Evolutionary conservation across 148 eudicot genomes (phyloP), one percentile per base, ranked within the genome.

Genomic region (Amaranthus cruentus): DNA sequence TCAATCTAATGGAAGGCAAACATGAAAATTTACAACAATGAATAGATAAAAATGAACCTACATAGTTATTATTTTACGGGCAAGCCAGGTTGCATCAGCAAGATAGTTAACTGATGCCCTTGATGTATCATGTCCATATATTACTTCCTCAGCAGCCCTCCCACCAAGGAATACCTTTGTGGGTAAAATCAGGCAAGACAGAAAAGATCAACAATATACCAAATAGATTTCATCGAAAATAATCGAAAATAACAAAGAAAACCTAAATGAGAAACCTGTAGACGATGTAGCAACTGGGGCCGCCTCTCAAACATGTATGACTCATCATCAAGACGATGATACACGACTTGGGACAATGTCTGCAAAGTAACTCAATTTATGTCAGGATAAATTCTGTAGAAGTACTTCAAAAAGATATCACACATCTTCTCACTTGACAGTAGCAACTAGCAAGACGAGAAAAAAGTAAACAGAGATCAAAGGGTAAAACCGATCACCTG

Each of bases 71-170:
- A 93, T 91, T 83, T 93, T 89, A 59, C 97, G 92, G 73, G 97
- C 98, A 79, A 93, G 97, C 98, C 98, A 91, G 50, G 92, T 85
- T 79, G 98, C 98, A 88, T 91, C 95, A 14, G 98, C 98, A 66
- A 91, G 95, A 87, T 93, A 91, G 82, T 73, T 81, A 64, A 93
- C 92, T 38, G 98, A 93, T 68, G 95, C 98, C 77, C 61, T 84
- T 43, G 98, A 93, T 62, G 97, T 93, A 76, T 93, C 90, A 75
- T 83, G 82, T 52, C 98, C 98, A 81, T 72, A 93, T 56, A 93
- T 84, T 18, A 93, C 87, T 82, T 93, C 95, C 84, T 93, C 98
- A 55, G 98, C 98, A 80, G 98, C 98, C 80, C 98, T 89, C 44
- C 91, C 98, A 70, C 97, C 98, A 70, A 93, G 91, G n/a, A 91